Evolutionary conservation across 768 basidiomycete species (phyloP), one percentile per base, ranked within the genome.

Genomic region (Calocera viscosa): DNA sequence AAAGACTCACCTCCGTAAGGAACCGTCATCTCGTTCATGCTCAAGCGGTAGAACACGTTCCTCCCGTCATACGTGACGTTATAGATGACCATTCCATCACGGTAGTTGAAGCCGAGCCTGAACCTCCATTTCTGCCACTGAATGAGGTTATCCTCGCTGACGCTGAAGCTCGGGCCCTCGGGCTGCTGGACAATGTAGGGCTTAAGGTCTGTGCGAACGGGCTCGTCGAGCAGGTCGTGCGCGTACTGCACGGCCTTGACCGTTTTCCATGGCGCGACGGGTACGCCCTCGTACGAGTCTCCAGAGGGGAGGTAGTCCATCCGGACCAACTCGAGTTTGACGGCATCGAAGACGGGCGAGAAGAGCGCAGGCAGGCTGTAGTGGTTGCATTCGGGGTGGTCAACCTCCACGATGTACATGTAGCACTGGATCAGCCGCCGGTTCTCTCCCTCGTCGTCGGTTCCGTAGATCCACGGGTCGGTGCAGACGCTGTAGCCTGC

Each of bases 61-160:
- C 74, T 70, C 17, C 71, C 71, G 40, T 73, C 72, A 66, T 72
- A 74, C 1, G 49, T 64, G 49, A 74, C 69, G 65, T 74, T 70
- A 47, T 67, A 67, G 2, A 74, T 69, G 14, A 72, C 68, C 49
- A 73, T 65, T 30, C 73, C 73, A 64, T 74, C 73, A 17, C 69
- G 69, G 35, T 65, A 65, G 64, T 71, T 68, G 67, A 72, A 72
- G 28, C 66, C 65, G 35, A 70, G 28, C 11, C 53, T 35, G 65
- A 72, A 69, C 12, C 24, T n/a, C 71, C 71, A 72, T 65, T 72
- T 70, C 35, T 70, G 69, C 71, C 71, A 71, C 2, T 33, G 30
- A 34, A 70, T 35, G 14, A 41, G 41, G 17, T 67, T 47, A 32
- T 67, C 69, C 2, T 70, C 64, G 38, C 14, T 64, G 63, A 70